Evolutionary conservation across 1,139 yeast genomes (phyloP).

Genomic region (Hanseniaspora gamundiae): DNA sequence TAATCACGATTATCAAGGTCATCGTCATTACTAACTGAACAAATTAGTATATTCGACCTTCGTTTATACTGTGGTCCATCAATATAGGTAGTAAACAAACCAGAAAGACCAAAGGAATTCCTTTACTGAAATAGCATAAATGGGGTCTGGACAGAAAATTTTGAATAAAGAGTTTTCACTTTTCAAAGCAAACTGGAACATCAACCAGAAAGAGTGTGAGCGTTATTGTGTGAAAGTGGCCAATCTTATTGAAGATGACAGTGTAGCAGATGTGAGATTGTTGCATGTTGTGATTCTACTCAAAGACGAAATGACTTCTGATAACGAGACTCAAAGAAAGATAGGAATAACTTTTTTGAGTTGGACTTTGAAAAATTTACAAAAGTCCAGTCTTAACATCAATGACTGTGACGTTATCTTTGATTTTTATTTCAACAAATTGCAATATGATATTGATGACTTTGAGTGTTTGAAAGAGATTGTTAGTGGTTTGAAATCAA

Average conservation of each 20-base stretch:
- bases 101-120: too few relatives aligned
- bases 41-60: too few relatives aligned
- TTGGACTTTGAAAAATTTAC: conserved; percentile 33
- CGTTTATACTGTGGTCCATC: too few relatives aligned
- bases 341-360: conserved; percentile 29
- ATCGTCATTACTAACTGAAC: too few relatives aligned
- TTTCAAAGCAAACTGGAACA: conserved; percentile 31
- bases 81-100: too few relatives aligned
- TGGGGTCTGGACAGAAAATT: conserved; percentile 2
- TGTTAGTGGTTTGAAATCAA: conserved; percentile 40
- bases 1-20: too few relatives aligned
- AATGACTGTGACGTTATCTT: conserved; percentile 60
- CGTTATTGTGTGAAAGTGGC: conserved; percentile 26
- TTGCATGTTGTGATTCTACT: conserved; percentile 42
- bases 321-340: conserved; percentile 31
- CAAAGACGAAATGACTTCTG: conserved; percentile 58
- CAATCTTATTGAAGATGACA: conserved; percentile 19
- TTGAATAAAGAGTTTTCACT: conserved; percentile 27
- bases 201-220: conserved; percentile 26
- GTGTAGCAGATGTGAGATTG: conserved; percentile 29
- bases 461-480: conserved; percentile 40
- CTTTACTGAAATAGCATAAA: too few relatives aligned
- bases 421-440: conserved; percentile 50
- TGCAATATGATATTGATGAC: conserved; percentile 38
- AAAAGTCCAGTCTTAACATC: conserved; percentile 32